Evolutionary conservation across 257 asterid genomes (phyloP), one percentile per base, ranked within the genome.

Genomic region (Solanum etuberosum): DNA sequence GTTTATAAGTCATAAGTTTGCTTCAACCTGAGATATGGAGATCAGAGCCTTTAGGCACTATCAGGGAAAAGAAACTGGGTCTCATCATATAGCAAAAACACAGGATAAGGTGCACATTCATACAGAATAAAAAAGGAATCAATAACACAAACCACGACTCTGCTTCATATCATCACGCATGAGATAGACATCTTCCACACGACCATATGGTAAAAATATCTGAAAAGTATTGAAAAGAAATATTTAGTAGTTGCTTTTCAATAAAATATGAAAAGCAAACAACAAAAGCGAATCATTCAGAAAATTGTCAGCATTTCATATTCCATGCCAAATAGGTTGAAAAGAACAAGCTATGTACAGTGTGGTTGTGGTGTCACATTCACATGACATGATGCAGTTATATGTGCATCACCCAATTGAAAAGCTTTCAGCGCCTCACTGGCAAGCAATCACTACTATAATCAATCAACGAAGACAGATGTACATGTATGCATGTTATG

Each of bases 111-210:
- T 25, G 87, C 73, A 32, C 59, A 65, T 65, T 6, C 74, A 77
- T 85, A 21, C 71, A 88, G n/a, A 86, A 21, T 38, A 42, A 83
- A 87, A 68, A 65, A 77, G 71, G 51, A 74, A 57, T 88, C 61
- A 83, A 83, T 61, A 87, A 88, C 87, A 91, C 95, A 83, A 90
- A 96, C 99, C 99, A 87, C 99, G 99, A 87, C 99, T 96, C 93
- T 93, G 98, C 93, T 92, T 96, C 98, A 93, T 91, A 86, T 94
- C 98, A 90, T 96, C 99, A 87, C 99, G 98, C 99, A 96, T 96
- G 86, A 96, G 97, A 93, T 96, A 96, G 91, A 96, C 98, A 92
- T 96, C 99, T 90, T 94, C 98, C 67, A 96, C 98, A 89, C 92
- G 94, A 86, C 99, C 99, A 89, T 95, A 96, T 15, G 95, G 95